Conservation (phyloP, 2,329 filamentous ascomycete genomes). For the Juglanconis juglandina region DNA sequence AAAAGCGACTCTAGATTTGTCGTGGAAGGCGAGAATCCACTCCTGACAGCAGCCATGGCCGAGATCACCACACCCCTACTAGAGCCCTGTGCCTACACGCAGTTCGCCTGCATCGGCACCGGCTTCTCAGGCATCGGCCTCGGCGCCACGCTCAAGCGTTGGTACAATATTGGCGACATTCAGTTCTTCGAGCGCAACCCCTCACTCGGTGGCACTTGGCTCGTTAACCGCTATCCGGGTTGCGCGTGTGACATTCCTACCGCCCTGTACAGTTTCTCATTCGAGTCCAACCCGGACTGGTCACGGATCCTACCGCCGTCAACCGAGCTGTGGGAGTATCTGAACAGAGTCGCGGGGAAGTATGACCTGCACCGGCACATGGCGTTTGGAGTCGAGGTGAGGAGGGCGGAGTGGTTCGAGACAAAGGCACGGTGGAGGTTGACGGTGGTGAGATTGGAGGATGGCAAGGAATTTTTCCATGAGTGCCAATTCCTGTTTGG, state of each 20-base stretch:
- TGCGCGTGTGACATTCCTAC: slow-evolving; percentile 56
- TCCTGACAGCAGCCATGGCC: background rate
- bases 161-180: slow-evolving; percentile 56
- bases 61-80: background rate
- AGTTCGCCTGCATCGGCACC: slow-evolving; percentile 51
- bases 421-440: slow-evolving; percentile 33
- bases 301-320: slow-evolving; percentile 53
- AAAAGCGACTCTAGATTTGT: too few relatives aligned
- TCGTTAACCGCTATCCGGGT: slow-evolving; percentile 59
- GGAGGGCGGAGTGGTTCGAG: slow-evolving; percentile 37
- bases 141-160: slow-evolving; percentile 55
- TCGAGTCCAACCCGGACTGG: slow-evolving; percentile 60
- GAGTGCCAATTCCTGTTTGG: slow-evolving; percentile 39
- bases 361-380: slow-evolving; percentile 39
- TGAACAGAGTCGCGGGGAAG: slow-evolving; percentile 47
- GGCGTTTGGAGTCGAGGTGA: slow-evolving; percentile 35
- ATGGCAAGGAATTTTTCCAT: slow-evolving; percentile 26
- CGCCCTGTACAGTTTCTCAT: slow-evolving; percentile 60
- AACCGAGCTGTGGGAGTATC: slow-evolving; percentile 55
- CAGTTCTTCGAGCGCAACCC: slow-evolving; percentile 57
- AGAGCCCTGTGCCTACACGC: slow-evolving; percentile 25
- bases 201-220: slow-evolving; percentile 63
- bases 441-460: slow-evolving; percentile 24
- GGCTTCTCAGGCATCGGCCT: slow-evolving; percentile 62
- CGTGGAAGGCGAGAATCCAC: background rate